Percentiles rank a stretch among this genome's conserved stretches.
Conservation (phyloP, 2,329 filamentous ascomycete species). For the Cadophora malorum region DNA sequence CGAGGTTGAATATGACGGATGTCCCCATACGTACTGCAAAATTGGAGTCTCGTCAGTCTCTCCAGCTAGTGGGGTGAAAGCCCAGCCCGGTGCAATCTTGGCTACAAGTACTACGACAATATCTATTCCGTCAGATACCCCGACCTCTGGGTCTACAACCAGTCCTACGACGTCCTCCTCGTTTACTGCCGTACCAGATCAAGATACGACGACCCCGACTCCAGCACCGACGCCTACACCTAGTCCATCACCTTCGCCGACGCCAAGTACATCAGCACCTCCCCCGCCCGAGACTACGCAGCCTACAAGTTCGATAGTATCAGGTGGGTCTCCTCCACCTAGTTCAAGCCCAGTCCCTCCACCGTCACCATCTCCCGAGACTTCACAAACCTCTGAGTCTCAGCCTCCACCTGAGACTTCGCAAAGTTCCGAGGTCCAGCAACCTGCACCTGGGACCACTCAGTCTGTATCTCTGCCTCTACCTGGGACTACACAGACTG, state of each 20-base stretch:
- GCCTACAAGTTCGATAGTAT: background rate
- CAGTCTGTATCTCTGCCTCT: background rate
- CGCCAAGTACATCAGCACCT: background rate
- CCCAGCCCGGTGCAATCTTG: constrained; percentile 18
- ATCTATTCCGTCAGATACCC: background rate
- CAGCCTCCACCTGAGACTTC: background rate
- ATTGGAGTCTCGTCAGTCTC: background rate
- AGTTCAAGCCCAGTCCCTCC: background rate
- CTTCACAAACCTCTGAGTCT: background rate
- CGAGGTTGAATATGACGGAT: constrained; percentile 19
- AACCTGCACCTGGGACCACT: background rate
- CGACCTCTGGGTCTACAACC: background rate
- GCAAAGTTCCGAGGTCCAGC: background rate
- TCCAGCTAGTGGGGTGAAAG: constrained; percentile 18
- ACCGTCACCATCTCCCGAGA: background rate
- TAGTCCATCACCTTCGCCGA: background rate
- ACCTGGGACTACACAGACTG: background rate
- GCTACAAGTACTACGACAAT: constrained; percentile 16
- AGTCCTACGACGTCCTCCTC: background rate
- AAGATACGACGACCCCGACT: background rate
- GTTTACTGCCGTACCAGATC: background rate
- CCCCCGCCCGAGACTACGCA: background rate
- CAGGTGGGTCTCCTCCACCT: background rate
- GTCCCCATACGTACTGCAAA: constrained; percentile 16
- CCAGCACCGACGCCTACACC: background rate